Percentiles rank a stretch among this genome's conserved stretches.
Conservation (phyloP, 148 eudicot genomes). For the Cornus florida region DNA sequence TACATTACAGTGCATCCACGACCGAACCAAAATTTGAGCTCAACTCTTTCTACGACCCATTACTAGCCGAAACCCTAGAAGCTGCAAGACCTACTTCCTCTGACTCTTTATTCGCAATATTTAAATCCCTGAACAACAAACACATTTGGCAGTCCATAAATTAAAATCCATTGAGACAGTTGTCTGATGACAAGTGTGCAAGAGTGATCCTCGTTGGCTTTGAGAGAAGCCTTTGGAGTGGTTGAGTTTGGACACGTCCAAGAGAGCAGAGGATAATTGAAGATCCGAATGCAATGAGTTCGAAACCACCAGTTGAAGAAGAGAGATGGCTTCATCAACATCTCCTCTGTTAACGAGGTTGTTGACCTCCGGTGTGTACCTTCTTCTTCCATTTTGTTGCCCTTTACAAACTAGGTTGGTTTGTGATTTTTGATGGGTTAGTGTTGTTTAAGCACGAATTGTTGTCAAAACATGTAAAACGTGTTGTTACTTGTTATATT, state of each 20-base stretch:
- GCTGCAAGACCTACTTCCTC: conserved; percentile 7
- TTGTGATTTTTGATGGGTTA: too few relatives aligned
- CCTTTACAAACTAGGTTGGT: background rate
- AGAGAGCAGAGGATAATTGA: conserved; percentile 54
- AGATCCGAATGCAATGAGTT: conserved; percentile 27
- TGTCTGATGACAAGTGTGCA: conserved; percentile 42
- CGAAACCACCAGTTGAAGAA: conserved; percentile 50
- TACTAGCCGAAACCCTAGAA: conserved; percentile 9
- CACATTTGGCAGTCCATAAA: background rate
- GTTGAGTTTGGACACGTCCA: conserved; percentile 65
- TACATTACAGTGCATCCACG: too few relatives aligned
- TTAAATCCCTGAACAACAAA: conserved; percentile 23
- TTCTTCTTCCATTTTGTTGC: conserved; percentile 24
- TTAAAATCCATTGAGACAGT: background rate
- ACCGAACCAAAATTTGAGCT: too few relatives aligned
- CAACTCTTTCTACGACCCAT: too few relatives aligned
- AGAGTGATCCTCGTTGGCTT: conserved; percentile 52
- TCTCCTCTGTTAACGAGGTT: conserved; percentile 54
- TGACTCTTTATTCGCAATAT: conserved; percentile 10
- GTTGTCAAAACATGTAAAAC: too few relatives aligned
- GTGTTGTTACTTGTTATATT: too few relatives aligned
- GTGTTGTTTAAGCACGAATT: too few relatives aligned
- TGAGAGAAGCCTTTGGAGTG: conserved; percentile 58
- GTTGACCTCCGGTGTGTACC: conserved; percentile 61
- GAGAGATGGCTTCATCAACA: conserved; percentile 47